Evolutionary conservation across 768 basidiomycete genomes (phyloP).

Genomic region (Hysterangium stoloniferum): DNA sequence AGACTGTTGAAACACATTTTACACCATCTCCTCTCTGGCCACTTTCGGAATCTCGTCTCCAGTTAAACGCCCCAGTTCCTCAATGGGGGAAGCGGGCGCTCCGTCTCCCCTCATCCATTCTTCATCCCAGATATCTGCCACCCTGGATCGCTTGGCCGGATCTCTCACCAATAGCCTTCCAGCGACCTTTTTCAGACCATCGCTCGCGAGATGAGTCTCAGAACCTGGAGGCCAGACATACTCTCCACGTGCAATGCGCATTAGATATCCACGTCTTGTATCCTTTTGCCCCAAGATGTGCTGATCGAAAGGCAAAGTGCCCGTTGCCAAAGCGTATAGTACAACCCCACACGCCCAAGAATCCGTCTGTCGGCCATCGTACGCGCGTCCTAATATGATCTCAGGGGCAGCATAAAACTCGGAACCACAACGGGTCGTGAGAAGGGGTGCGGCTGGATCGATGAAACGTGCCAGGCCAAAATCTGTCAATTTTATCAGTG

Average conservation of each 20-base stretch:
- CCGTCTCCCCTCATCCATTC: conserved; percentile 39
- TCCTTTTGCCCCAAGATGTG: conserved; percentile 20
- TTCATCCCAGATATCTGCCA: conserved; percentile 54
- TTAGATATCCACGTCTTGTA: conserved; percentile 49
- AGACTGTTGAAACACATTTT: too few species aligned
- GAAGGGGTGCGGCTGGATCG: conserved; percentile 49
- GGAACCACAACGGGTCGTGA: conserved; percentile 78
- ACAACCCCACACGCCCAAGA: conserved; percentile 90
- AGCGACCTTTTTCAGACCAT: conserved; percentile 48
- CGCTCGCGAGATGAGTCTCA: conserved; percentile 17
- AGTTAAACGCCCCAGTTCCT: too few species aligned
- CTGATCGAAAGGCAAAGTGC: conserved; percentile 66
- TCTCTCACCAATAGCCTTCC: conserved; percentile 61
- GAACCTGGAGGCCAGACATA: conserved; percentile 58
- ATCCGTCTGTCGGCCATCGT: conserved; percentile 82
- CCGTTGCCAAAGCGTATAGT: conserved; percentile 64
- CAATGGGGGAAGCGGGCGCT: conserved; percentile 23
- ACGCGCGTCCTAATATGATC: conserved; percentile 53
- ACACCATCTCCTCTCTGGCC: too few species aligned
- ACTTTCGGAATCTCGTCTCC: too few species aligned
- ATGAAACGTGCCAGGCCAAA: conserved; percentile 88
- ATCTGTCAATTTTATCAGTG: conserved; percentile 78
- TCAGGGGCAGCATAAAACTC: conserved; percentile 86
- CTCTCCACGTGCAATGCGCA: conserved; percentile 75
- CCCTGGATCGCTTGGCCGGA: conserved; percentile 50